Conservation (phyloP, 495 filamentous ascomycete genomes). For the Terfezia claveryi region DNA sequence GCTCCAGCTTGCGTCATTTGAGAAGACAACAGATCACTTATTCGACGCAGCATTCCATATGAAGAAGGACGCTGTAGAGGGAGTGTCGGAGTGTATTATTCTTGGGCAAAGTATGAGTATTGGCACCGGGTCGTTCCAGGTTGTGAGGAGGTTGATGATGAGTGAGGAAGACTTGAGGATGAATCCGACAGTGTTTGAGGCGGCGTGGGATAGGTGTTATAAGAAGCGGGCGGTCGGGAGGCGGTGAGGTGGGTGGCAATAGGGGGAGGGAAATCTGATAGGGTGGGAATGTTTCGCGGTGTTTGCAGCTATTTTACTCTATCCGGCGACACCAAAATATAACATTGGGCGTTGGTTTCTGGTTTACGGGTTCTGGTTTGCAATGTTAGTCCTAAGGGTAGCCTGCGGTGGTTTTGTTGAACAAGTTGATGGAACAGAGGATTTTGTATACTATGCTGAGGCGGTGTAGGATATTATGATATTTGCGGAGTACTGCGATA, state of each 20-base stretch:
- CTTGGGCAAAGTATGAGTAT: slow-evolving; percentile 34
- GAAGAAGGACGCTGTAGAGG: slow-evolving; percentile 73
- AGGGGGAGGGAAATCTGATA: neutral
- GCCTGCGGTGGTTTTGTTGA: too few species aligned
- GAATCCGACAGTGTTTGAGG: slow-evolving; percentile 56
- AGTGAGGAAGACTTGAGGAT: slow-evolving; percentile 36
- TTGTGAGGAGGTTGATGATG: slow-evolving; percentile 54
- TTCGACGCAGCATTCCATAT: slow-evolving; percentile 84
- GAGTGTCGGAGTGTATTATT: slow-evolving; percentile 57
- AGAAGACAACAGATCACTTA: slow-evolving; percentile 94
- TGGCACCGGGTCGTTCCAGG: slow-evolving; percentile 79
- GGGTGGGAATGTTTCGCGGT: too few species aligned
- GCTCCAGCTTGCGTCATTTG: slow-evolving; percentile 85
- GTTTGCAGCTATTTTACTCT: too few species aligned
- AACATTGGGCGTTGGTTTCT: too few species aligned
- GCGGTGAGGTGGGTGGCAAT: neutral
- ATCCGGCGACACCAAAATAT: too few species aligned
- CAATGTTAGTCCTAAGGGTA: too few species aligned
- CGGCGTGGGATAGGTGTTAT: slow-evolving; percentile 35
- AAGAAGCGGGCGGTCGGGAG: neutral
- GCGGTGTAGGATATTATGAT: too few species aligned
- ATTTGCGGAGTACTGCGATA: too few species aligned
- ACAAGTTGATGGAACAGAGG: too few species aligned
- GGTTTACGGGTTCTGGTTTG: too few species aligned
- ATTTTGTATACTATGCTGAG: too few species aligned